Evolutionary conservation across 1,139 yeast genomes (phyloP), one percentile per base, ranked within the genome.

Genomic region (Yamadazyma spencermartinsiae): DNA sequence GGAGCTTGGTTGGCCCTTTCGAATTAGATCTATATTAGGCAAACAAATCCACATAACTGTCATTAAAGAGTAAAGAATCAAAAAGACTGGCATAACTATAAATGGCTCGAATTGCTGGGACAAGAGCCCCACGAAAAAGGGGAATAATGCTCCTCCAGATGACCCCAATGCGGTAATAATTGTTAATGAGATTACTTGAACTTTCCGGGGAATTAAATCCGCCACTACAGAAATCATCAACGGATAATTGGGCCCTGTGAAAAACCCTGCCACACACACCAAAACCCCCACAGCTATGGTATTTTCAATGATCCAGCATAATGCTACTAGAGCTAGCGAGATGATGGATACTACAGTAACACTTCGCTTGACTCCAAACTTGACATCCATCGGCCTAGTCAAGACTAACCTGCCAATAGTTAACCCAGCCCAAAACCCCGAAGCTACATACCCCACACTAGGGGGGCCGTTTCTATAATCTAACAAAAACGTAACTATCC

Each of bases 401-500:
- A 80, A 59, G 4, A 68, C 44, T 21, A 82, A 59, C 37, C 89
- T 56, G 1, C 88, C 88, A 3, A 79, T 28, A 0, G 87, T 80
- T 25, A 83, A 60, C 5, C 89, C 90, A 9, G 73, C 79, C 88
- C 88, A 83, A 49, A 76, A 81, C 0, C 88, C 88, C 6, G 87
- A 77, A 2, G 85, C 76, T 20, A 81, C 82, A 51, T 80, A 82
- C 14, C 88, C 87, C 39, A 74, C 72, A 3, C 72, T 57, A 3
- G 62, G 51, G 37, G 63, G 57, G 1, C 81, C 84, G 33, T 67
- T 62, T 33, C 87, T 67, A 48, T 77, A 78, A 36, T 74, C 76
- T 33, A 79, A 68, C 50, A 82, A 64, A 48, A 70, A 82, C 0
- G 88, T 79, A 28, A 80, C 83, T 24, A 79, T 71, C 88, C 88